Evolutionary conservation across 345 rosid species (phyloP), one percentile per base, ranked within the genome.

Genomic region (Nephelium lappaceum): DNA sequence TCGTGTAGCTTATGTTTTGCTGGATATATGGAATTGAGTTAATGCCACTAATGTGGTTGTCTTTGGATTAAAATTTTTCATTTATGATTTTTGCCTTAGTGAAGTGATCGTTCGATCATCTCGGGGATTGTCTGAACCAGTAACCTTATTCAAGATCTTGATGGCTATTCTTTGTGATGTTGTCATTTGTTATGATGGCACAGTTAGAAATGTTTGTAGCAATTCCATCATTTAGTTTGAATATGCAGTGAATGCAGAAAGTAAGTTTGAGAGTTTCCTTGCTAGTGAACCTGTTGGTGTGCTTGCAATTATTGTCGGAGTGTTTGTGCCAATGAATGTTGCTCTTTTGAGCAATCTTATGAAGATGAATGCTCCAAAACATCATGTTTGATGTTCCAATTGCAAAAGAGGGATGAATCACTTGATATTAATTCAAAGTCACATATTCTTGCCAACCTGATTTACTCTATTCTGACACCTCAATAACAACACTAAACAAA

Each of bases 221-320:
- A 92, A 96, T 77, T 89, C 98, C 11, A 78, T 96, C 27, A 87
- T 96, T 49, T 95, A 96, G 66, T 91, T 96, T 82, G 89, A 91
- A 61, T 96, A 96, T 84, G 97, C 86, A 49, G 78, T 77, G 67
- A 84, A 79, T 65, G 77, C 88, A 66, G 90, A 89, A 81, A 78
- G 67, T 42, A 84, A 83, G 75, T 79, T 86, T 27, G 91, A 78
- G 67, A 85, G 78, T 67, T 91, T 88, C 79, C 93, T 92, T 70
- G 92, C 98, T 7, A 95, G 99, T 73, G 99, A 96, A 77, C 98
- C 99, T 63, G 97, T 96, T 64, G 99, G 99, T 65, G 98, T 94
- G 51, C 85, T 93, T 80, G 97, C 99, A 71, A 31, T 31, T 31
- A 4, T 31, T 31, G 3, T 31, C 36, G 3, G 3, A 31, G 36